Conservation (phyloP, 805 yeast species). For the Jamesozyma jinghongensis region DNA sequence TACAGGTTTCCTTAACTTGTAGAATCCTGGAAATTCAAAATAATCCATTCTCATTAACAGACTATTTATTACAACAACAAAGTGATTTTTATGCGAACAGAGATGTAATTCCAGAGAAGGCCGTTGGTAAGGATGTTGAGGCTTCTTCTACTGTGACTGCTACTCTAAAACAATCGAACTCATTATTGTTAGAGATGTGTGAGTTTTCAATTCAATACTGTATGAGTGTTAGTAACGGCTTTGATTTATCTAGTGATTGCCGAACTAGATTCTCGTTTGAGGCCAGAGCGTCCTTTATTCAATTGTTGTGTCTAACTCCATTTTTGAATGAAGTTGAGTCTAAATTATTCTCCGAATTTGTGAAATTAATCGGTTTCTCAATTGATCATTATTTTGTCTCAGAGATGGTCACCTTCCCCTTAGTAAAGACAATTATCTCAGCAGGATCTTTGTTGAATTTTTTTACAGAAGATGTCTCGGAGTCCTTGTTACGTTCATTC, state of each 20-base stretch:
- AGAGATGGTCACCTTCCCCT: slow-evolving; percentile 12
- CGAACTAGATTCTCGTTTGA: slow-evolving; percentile 16
- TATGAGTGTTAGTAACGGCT: slow-evolving; percentile 8
- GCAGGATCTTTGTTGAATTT: slow-evolving; percentile 47
- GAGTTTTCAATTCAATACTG: slow-evolving; percentile 19
- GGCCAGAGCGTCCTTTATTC: slow-evolving; percentile 33
- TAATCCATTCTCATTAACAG: slow-evolving; percentile 4
- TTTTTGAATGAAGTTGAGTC: slow-evolving; percentile 38
- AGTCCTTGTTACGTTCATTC: slow-evolving; percentile 32
- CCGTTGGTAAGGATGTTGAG: background rate
- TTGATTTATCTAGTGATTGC: slow-evolving; percentile 15
- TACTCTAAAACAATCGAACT: slow-evolving; percentile 31
- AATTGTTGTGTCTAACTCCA: slow-evolving; percentile 27
- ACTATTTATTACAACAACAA: slow-evolving; percentile 8
- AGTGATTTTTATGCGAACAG: slow-evolving; percentile 13
- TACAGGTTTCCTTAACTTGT: slow-evolving; percentile 17
- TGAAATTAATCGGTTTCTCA: slow-evolving; percentile 40
- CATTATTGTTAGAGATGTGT: slow-evolving; percentile 23
- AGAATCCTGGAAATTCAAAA: slow-evolving; percentile 8
- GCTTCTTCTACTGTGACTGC: slow-evolving; percentile 24
- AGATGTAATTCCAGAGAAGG: slow-evolving; percentile 2
- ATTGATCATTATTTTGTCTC: slow-evolving; percentile 40
- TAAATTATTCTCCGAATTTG: slow-evolving; percentile 36
- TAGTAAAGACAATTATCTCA: slow-evolving; percentile 37
- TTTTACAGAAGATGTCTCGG: slow-evolving; percentile 27